Conservation (phyloP, 768 basidiomycete species). For the Suillus subalutaceus region DNA sequence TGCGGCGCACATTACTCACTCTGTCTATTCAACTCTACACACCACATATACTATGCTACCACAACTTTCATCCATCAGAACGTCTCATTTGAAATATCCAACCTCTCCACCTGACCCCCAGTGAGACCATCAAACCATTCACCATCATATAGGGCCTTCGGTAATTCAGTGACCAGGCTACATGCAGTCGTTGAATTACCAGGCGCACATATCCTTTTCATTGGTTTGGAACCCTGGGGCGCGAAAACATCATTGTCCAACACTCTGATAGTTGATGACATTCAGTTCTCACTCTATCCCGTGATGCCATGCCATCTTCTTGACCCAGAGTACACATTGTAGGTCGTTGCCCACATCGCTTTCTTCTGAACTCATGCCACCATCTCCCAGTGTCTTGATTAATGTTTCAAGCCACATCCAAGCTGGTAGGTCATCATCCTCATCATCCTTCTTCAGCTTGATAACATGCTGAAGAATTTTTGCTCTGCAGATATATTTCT, state of each 20-base stretch:
- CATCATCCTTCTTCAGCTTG: background rate
- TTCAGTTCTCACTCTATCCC: background rate
- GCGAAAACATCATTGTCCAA: background rate
- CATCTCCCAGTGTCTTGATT: background rate
- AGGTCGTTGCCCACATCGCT: background rate
- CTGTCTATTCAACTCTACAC: no score
- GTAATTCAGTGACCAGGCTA: background rate
- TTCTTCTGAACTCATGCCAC: background rate
- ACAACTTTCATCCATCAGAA: no score
- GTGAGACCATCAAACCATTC: background rate
- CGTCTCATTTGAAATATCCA: no score
- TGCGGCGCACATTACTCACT: no score
- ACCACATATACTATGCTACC: background rate
- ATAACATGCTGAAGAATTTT: background rate
- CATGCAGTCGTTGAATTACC: background rate
- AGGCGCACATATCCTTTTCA: background rate
- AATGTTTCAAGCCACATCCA: background rate
- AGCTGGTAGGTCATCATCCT: background rate
- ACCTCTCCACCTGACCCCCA: no score
- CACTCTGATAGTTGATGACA: background rate
- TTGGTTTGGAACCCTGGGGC: background rate
- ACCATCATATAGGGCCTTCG: background rate
- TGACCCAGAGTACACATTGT: background rate
- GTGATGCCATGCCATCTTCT: background rate
- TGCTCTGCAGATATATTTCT: background rate